Conservation (phyloP, 805 yeast genomes). For the Starmerella lactis-condensi region DNA sequence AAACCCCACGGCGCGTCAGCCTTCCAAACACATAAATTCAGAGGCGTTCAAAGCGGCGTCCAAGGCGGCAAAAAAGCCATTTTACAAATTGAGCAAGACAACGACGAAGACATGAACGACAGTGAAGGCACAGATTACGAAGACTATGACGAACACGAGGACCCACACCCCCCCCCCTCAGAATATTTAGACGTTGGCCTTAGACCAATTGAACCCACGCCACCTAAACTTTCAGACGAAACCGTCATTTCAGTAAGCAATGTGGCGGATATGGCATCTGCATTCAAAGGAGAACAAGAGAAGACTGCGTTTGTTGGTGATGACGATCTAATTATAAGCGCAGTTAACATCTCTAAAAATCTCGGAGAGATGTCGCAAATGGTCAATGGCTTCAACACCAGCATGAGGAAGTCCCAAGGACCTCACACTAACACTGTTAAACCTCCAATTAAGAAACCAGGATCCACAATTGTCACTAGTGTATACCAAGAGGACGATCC, state of each 20-base stretch:
- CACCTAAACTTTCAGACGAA: conserved; percentile 17
- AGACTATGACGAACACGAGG: conserved; percentile 6
- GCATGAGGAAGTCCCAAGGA: background rate
- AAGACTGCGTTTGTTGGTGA: conserved; percentile 15
- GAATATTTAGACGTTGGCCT: conserved; percentile 11
- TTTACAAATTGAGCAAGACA: conserved; percentile 13
- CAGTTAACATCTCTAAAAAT: conserved; percentile 13
- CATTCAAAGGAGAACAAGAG: conserved; percentile 12
- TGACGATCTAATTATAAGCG: conserved; percentile 15
- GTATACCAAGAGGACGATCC: conserved; percentile 10
- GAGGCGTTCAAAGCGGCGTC: background rate
- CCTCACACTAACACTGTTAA: background rate
- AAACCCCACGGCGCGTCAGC: conserved; percentile 1
- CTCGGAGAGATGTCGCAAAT: conserved; percentile 14
- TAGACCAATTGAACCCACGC: conserved; percentile 16
- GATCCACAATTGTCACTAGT: background rate
- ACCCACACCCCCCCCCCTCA: background rate
- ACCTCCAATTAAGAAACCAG: background rate
- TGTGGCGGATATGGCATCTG: conserved; percentile 17
- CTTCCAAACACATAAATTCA: background rate
- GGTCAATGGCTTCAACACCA: conserved; percentile 10
- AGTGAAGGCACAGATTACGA: conserved; percentile 9
- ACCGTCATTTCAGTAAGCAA: conserved; percentile 17
- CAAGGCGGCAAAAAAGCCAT: conserved; percentile 4
- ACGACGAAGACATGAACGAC: conserved; percentile 9